Percentiles rank a stretch among this genome's conserved stretches.
Evolutionary conservation across 2,329 filamentous ascomycete genomes (phyloP).

Genomic region (Botrytis hyacinthi): DNA sequence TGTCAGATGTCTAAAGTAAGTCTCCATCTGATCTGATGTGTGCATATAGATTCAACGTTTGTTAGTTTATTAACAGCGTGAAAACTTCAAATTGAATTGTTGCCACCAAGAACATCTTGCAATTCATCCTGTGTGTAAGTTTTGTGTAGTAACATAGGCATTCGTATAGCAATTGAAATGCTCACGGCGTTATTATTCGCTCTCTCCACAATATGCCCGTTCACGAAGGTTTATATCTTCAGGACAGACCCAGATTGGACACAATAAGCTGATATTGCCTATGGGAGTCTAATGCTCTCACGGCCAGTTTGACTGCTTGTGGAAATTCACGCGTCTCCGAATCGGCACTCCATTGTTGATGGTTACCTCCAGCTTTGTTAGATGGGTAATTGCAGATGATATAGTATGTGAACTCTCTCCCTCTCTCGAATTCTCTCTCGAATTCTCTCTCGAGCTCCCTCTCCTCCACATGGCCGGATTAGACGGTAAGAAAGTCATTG

Average conservation of each 20-base stretch:
- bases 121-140: background rate
- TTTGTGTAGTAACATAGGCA: background rate
- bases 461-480: background rate
- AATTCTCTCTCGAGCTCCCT: background rate
- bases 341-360: background rate
- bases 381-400: background rate
- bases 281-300: background rate
- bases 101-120: background rate
- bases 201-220: background rate
- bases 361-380: background rate
- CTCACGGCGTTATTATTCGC: background rate
- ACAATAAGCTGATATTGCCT: background rate
- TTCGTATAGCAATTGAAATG: background rate
- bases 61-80: background rate
- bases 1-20: background rate
- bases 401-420: background rate
- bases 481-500: background rate
- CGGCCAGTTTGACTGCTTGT: background rate
- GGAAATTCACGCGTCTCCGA: background rate
- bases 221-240: background rate
- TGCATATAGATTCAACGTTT: background rate
- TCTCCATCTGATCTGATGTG: background rate
- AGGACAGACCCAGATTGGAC: background rate
- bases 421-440: no score
- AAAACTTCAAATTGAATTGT: background rate